Percentiles rank a stretch among this genome's conserved stretches.
These are phyloP conservation scores for Dryas octopetala DNA, from an alignment of 306 rosid species.

Conservation along the genomic window DNA sequence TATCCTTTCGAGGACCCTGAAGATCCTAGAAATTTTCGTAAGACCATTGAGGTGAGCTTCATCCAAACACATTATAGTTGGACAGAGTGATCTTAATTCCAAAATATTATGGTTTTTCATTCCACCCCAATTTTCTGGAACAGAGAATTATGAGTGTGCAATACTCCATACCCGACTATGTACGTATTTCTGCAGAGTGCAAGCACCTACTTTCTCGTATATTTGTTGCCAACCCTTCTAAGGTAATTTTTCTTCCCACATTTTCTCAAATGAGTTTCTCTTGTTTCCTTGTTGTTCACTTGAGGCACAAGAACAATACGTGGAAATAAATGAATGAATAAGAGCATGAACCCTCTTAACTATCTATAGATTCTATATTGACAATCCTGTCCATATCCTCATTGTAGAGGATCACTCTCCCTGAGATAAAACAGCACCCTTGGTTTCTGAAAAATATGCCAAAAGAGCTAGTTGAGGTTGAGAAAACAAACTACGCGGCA, in stretches of 20 bases:
- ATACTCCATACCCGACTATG: slow-evolving; percentile 80
- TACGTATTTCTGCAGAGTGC: slow-evolving; percentile 69
- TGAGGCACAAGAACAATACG: slow-evolving; percentile 3
- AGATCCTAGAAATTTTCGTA: slow-evolving; percentile 71
- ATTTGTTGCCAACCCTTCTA: slow-evolving; percentile 78
- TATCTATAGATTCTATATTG: background rate
- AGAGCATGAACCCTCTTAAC: background rate
- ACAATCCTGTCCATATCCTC: background rate
- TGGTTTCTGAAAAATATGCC: slow-evolving; percentile 81
- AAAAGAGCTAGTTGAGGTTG: slow-evolving; percentile 58
- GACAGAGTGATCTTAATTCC: background rate
- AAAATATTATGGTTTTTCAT: background rate
- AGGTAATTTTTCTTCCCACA: slow-evolving; percentile 36
- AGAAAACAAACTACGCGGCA: slow-evolving; percentile 36
- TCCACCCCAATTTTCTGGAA: slow-evolving; percentile 23
- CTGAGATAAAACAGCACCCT: slow-evolving; percentile 77
- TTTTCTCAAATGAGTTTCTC: background rate
- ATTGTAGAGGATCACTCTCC: slow-evolving; percentile 65
- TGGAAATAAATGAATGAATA: background rate
- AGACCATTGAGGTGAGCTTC: slow-evolving; percentile 59
- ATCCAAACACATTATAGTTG: slow-evolving; percentile 13
- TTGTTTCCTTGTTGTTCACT: background rate
- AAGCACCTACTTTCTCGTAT: slow-evolving; percentile 64
- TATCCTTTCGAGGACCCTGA: slow-evolving; percentile 97
- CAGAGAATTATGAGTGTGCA: slow-evolving; percentile 84